Evolutionary conservation across 495 filamentous ascomycete species (phyloP).

Genomic region (Bathelium albidoporum): DNA sequence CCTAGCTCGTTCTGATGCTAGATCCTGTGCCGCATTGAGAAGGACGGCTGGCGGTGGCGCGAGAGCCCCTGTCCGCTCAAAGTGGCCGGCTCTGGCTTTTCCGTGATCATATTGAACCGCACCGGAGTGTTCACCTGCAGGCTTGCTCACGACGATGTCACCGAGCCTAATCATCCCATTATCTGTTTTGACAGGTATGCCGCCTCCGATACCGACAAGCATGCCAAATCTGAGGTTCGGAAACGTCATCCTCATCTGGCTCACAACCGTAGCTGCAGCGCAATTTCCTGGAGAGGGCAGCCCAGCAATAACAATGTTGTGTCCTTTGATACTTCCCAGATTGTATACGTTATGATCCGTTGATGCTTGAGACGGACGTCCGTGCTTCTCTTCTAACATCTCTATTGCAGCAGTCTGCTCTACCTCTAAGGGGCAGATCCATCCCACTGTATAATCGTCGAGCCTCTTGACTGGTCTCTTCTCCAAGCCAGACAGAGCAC

Average conservation of each 20-base stretch:
- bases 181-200: constrained; percentile 20
- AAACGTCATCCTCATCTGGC: constrained; percentile 5
- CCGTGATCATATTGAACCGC: constrained; percentile 29
- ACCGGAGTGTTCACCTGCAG: constrained; percentile 19
- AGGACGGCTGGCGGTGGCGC: constrained; percentile 16
- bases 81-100: not conserved
- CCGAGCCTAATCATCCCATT: constrained; percentile 28
- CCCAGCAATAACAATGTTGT: constrained; percentile 31
- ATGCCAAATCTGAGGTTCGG: not conserved
- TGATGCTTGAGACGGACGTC: not conserved
- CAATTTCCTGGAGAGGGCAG: constrained; percentile 25
- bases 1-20: constrained; percentile 8
- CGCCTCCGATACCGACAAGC: constrained; percentile 22
- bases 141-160: constrained; percentile 33
- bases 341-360: constrained; percentile 28
- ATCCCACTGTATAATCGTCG: constrained; percentile 3
- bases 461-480: not conserved
- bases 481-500: not conserved
- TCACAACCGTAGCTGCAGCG: constrained; percentile 22
- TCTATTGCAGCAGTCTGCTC: not conserved
- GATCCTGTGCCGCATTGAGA: constrained; percentile 7
- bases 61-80: constrained; percentile 5
- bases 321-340: constrained; percentile 24
- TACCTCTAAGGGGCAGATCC: constrained; percentile 1
- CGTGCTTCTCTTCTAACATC: constrained; percentile 1